Evolutionary conservation across 371 early-diverging fungal species (phyloP), one percentile per base, ranked within the genome.

Genomic region (Phascolomyces articulosus): DNA sequence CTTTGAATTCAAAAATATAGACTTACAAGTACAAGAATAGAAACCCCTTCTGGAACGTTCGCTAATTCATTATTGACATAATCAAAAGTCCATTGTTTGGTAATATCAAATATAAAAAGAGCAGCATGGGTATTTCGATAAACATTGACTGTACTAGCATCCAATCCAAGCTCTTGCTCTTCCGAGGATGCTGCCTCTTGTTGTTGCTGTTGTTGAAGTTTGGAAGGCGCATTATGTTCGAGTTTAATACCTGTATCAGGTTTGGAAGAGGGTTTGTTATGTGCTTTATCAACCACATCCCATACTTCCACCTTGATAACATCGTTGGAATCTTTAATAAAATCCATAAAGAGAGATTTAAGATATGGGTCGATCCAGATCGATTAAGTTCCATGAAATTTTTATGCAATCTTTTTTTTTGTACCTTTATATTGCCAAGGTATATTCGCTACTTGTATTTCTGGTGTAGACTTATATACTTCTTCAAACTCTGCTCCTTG

Each of bases 221-320:
- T 62, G n/a, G 64, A 63, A 18, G 60, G 60, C 20, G 66, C 53
- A 23, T 64, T 58, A 55, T 80, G 80, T 38, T 83, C 77, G 7
- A 80, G 72, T 41, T 83, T 83, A 21, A 83, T 83, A 8, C 77
- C 76, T 1, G 65, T 44, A 28, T 70, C 70, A 28, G 60, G 40
- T 6, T 56, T 69, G 26, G 62, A 40, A 2, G 60, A 55, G 15
- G 49, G 51, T 15, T 77, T 77, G 48, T 79, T 82, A 41, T 77
- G 72, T 10, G 77, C 87, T 24, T 84, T 85, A 66, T 89, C 89
- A 3, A 89, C 87, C 0, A 89, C 87, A 73, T 89, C 89, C 89
- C 89, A 89, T 20, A 89, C 72, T 61, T 89, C 89, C 49, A 89
- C 82, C 65, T 89, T 89, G 57, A 89, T 86, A 27, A 89, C 78